Evolutionary conservation across 495 filamentous ascomycete species (phyloP).

Genomic region (Penicillium subrubescens): DNA sequence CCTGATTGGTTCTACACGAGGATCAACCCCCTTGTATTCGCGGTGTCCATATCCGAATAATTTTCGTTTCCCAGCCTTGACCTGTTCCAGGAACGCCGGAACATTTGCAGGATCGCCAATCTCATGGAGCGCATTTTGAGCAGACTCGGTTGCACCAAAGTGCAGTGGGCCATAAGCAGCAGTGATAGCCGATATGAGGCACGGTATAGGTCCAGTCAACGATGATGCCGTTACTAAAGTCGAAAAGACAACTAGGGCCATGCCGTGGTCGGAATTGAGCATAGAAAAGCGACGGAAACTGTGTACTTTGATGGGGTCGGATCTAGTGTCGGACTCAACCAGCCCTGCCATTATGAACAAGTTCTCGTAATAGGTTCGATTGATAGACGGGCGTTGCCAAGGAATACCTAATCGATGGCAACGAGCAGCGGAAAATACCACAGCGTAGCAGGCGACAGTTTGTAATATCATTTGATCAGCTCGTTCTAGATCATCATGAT

Average conservation of each 20-base stretch:
- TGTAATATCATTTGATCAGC: constrained; percentile 31
- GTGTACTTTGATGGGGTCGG: constrained; percentile 27
- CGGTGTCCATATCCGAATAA: constrained; percentile 65
- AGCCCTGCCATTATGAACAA: constrained; percentile 39
- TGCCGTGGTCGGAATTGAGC: constrained; percentile 40
- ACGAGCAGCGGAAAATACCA: constrained; percentile 31
- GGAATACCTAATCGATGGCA: constrained; percentile 32
- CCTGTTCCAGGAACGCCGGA: constrained; percentile 48
- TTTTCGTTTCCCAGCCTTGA: constrained; percentile 53
- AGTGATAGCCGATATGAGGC: constrained; percentile 48
- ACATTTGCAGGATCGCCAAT: constrained; percentile 51
- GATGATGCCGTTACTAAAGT: constrained; percentile 38
- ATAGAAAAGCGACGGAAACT: constrained; percentile 39
- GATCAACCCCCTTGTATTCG: constrained; percentile 57
- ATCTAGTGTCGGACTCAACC: constrained; percentile 16
- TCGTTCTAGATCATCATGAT: constrained; percentile 25
- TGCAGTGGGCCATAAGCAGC: constrained; percentile 59
- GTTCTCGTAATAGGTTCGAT: constrained; percentile 36
- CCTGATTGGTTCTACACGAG: constrained; percentile 50
- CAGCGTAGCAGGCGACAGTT: constrained; percentile 35
- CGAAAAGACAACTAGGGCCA: constrained; percentile 37
- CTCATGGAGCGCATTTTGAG: constrained; percentile 48
- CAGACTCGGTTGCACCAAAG: constrained; percentile 60
- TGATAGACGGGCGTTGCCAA: constrained; percentile 20
- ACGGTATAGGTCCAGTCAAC: constrained; percentile 40